Base-by-base conservation (phyloP, 345 rosid species). In the Raphanus raphanistrum region DNA sequence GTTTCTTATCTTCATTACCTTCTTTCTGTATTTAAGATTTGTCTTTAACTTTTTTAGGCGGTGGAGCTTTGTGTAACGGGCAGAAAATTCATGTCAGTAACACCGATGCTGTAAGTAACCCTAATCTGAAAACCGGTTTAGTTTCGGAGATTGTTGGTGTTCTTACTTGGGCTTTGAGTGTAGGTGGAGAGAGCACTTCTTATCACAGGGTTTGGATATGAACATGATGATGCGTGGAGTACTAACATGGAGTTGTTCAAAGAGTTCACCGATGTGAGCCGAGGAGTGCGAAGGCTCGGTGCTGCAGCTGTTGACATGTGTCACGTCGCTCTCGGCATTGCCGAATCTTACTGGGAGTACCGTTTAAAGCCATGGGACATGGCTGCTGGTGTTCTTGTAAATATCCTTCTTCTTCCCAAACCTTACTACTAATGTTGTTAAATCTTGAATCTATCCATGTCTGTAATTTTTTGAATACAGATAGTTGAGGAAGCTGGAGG, bases 261-360 rank as follows among this genome's bases (percentile, higher is more conserved):
- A 88, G 90, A 94, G 73, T 94, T 90, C 73, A 94, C 98, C 63
- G 97, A 92, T 73, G 63, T 88, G 80, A 94, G 98, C 86, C 83
- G 93, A 83, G 98, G 97, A 66, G 98, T 94, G 41, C 82, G 97
- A 76, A 92, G 98, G 71, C 95, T 90, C 2, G 98, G 98, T 36
- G 98, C 98, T 84, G 98, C 98, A 58, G 93, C 98, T 4, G 97
- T 94, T 68, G 98, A 94, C 80, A 94, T 94, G 98, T 92, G 98
- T 78, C 98, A 94, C 72, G 97, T 94, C 3, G 97, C 97, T 63
- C 90, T 94, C 1, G 98, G 97, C 43, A 87, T 92, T 50, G 97
- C 84, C 0, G 98, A 92, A 84, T 92, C 91, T 2, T 92, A 92
- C 43, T 94, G 98, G 98, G 98, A 94, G 78, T 92, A 89, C 77